A percentile compares a stretch with the other conserved stretches of the same genome.
Evolutionary conservation across 805 yeast genomes (phyloP).

Genomic region (Scheffersomyces coipomensis): DNA sequence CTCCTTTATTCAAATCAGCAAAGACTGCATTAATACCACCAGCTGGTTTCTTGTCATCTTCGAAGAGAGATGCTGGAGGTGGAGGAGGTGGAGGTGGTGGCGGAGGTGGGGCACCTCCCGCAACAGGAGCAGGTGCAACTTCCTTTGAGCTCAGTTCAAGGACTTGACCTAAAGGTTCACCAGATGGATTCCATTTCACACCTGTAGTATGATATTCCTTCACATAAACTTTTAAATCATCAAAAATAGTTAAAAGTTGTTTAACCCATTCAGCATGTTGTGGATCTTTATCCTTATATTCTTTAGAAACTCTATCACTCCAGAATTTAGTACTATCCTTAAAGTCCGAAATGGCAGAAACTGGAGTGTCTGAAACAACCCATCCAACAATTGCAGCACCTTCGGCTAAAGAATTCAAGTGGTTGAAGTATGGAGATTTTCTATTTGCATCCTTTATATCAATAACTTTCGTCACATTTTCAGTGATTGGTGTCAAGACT

Average conservation of each 20-base stretch:
- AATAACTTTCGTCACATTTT: slow-evolving; percentile 53
- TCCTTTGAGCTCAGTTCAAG: slow-evolving; percentile 17
- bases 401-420: slow-evolving; percentile 81
- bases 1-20: slow-evolving; percentile 86
- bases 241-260: slow-evolving; percentile 59
- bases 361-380: slow-evolving; percentile 78
- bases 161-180: slow-evolving; percentile 56
- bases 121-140: slow-evolving; percentile 28
- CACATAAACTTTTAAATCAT: slow-evolving; percentile 67
- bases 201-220: slow-evolving; percentile 83
- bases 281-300: slow-evolving; percentile 68
- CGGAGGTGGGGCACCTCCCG: slow-evolving; percentile 36
- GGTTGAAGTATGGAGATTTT: slow-evolving; percentile 59
- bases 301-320: slow-evolving; percentile 87
- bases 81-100: slow-evolving; percentile 94
- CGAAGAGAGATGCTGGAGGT: slow-evolving; percentile 73
- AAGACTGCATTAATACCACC: slow-evolving; percentile 86
- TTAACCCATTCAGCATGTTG: slow-evolving; percentile 82
- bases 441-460: slow-evolving; percentile 75
- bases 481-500: slow-evolving; percentile 68
- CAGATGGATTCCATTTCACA: slow-evolving; percentile 69
- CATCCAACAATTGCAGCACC: slow-evolving; percentile 91
- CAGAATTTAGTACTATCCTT: slow-evolving; percentile 93
- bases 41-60: slow-evolving; percentile 12
- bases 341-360: slow-evolving; percentile 73